These are phyloP conservation scores for Anisogramma anomala DNA, from an alignment of 2,329 filamentous ascomycete species.

Conservation along the genomic window DNA sequence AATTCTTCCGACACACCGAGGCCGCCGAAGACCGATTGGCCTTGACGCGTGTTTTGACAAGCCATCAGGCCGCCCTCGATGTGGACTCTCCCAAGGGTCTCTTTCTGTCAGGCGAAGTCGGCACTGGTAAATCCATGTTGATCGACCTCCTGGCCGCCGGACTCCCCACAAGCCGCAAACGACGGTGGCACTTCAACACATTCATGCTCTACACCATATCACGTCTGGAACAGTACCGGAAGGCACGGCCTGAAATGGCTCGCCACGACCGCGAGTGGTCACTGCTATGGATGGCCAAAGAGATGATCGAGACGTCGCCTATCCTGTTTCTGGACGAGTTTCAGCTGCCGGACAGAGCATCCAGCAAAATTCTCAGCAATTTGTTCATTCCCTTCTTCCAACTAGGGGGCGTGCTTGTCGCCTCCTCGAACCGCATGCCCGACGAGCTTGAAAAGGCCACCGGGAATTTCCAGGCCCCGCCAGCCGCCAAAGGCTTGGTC, in stretches of 20 bases:
- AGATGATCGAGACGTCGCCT: conserved; percentile 62
- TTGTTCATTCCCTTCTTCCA: conserved; percentile 74
- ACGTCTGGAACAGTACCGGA: conserved; percentile 55
- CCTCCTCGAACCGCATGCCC: conserved; percentile 73
- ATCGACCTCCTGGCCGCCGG: conserved; percentile 70
- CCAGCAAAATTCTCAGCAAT: conserved; percentile 68
- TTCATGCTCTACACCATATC: conserved; percentile 74
- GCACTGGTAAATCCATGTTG: conserved; percentile 78
- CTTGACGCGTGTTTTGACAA: conserved; percentile 56
- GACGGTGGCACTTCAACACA: conserved; percentile 72
- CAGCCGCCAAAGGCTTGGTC: conserved; percentile 40
- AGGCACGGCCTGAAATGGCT: conserved; percentile 19
- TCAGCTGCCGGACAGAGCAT: conserved; percentile 66
- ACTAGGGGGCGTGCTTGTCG: conserved; percentile 66
- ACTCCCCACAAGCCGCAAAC: conserved; percentile 60
- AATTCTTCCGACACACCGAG: conserved; percentile 46
- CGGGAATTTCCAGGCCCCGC: conserved; percentile 54
- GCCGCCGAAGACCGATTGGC: conserved; percentile 47
- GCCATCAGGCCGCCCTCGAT: conserved; percentile 58
- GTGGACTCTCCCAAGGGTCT: conserved; percentile 63
- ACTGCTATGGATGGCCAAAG: conserved; percentile 60
- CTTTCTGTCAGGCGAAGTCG: conserved; percentile 70
- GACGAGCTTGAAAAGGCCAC: conserved; percentile 68
- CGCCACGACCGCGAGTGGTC: conserved; percentile 46
- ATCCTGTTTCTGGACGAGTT: conserved; percentile 77